Percentiles rank a stretch among this genome's conserved stretches.
phyloP scores from a whole-genome alignment of 306 rosid genomes.

The Acacia melanoxylon region DNA sequence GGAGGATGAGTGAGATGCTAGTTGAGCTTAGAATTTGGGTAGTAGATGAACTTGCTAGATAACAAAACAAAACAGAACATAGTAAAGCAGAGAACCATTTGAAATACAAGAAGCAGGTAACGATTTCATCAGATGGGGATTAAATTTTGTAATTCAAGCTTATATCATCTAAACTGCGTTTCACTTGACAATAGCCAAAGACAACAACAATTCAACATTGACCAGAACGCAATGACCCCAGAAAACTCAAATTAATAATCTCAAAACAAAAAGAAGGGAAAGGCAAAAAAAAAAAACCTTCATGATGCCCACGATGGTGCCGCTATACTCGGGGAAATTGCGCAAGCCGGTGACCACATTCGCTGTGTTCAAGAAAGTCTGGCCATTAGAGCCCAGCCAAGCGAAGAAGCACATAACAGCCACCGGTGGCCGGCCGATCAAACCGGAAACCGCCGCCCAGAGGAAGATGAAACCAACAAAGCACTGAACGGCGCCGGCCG shows the following conservation, averaged over 20 bases:
- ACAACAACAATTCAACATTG: not conserved
- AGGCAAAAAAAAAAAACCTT: slow-evolving; percentile 40
- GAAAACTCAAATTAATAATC: not conserved
- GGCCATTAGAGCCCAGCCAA: slow-evolving; percentile 63
- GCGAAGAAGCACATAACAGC: slow-evolving; percentile 66
- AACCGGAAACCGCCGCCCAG: slow-evolving; percentile 76
- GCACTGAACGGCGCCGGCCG: slow-evolving; percentile 61
- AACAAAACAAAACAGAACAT: not conserved
- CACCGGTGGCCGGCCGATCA: slow-evolving; percentile 60
- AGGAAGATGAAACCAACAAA: slow-evolving; percentile 66
- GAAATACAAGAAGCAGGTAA: not conserved
- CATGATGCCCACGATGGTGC: slow-evolving; percentile 86
- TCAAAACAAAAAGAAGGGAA: not conserved
- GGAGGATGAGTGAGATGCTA: not conserved
- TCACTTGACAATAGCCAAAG: not conserved
- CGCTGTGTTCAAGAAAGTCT: slow-evolving; percentile 76
- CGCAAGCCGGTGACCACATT: slow-evolving; percentile 69
- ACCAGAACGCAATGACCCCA: not conserved
- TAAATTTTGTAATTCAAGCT: too few relatives aligned
- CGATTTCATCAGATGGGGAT: not conserved
- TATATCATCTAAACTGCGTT: not conserved
- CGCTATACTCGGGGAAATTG: slow-evolving; percentile 65
- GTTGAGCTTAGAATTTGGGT: not conserved
- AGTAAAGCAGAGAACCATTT: not conserved
- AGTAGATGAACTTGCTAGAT: not conserved